Percentiles rank a stretch among this genome's conserved stretches.
These are phyloP conservation scores for Psilocybe mexicana DNA, from an alignment of 1,284 basidiomycete genomes.

Conservation along the genomic window DNA sequence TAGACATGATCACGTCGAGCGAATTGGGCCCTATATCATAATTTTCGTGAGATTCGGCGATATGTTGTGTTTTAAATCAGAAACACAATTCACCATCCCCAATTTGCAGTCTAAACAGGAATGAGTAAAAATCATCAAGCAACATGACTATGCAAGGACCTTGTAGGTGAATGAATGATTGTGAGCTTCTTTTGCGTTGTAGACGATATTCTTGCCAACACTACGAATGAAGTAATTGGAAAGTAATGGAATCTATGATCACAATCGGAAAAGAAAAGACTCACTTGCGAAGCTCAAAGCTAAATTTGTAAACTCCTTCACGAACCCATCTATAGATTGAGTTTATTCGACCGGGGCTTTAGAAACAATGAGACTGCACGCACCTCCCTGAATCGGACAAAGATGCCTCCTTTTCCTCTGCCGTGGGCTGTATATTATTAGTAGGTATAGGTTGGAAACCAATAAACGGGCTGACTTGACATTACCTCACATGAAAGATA, in stretches of 20 bases:
- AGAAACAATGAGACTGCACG: not conserved
- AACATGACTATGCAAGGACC: conserved; percentile 34
- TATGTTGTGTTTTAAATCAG: not conserved
- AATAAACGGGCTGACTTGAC: not conserved
- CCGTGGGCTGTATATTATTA: conserved; percentile 58
- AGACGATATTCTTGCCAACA: conserved; percentile 49
- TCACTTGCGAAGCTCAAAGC: conserved; percentile 78
- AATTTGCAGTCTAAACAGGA: conserved; percentile 65
- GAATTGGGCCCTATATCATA: conserved; percentile 68
- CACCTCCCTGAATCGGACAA: conserved; percentile 45
- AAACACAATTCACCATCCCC: conserved; percentile 66
- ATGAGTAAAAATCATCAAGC: not conserved
- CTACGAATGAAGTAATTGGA: conserved; percentile 30
- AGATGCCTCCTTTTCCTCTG: conserved; percentile 70
- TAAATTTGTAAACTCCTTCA: conserved; percentile 84
- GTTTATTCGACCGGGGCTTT: not conserved
- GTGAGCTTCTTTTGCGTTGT: conserved; percentile 75
- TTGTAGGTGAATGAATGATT: conserved; percentile 85
- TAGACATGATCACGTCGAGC: conserved; percentile 75
- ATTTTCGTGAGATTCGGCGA: not conserved
- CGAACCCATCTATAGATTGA: conserved; percentile 63
- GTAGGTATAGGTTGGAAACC: not conserved
- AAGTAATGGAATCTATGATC: not conserved
- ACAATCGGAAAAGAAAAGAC: not conserved
- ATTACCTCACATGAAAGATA: conserved; percentile 81